phyloP scores from a whole-genome alignment of 2,329 filamentous ascomycete species.

The Botryosphaeria dothidea region DNA sequence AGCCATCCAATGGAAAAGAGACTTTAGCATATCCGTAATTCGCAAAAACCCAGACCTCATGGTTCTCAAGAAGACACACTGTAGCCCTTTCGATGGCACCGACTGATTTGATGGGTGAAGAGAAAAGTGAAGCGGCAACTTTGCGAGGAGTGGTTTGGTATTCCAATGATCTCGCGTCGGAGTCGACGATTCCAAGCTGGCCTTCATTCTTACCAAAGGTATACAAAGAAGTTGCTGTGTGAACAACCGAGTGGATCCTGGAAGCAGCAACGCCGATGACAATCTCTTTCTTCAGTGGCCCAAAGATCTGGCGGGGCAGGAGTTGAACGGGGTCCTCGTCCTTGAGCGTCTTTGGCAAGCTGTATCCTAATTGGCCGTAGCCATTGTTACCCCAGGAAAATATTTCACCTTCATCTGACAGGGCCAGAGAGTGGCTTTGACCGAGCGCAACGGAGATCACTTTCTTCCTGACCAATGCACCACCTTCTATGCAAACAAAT shows the following conservation, averaged over 20 bases:
- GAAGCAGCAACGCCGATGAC: slow-evolving; percentile 86
- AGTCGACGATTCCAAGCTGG: slow-evolving; percentile 90
- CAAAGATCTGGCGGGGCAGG: slow-evolving; percentile 85
- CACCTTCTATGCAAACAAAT: slow-evolving; percentile 79
- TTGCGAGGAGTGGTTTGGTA: slow-evolving; percentile 80
- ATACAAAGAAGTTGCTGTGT: slow-evolving; percentile 78
- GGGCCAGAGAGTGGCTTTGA: slow-evolving; percentile 85
- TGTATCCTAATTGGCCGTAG: slow-evolving; percentile 83
- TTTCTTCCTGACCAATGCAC: slow-evolving; percentile 70
- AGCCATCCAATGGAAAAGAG: slow-evolving; percentile 75
- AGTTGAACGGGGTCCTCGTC: slow-evolving; percentile 84
- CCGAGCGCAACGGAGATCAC: slow-evolving; percentile 79
- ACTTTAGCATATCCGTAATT: slow-evolving; percentile 95
- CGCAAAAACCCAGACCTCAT: slow-evolving; percentile 90
- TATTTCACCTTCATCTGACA: slow-evolving; percentile 83
- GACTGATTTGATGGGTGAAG: slow-evolving; percentile 71
- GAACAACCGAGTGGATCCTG: slow-evolving; percentile 85
- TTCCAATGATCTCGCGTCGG: slow-evolving; percentile 87
- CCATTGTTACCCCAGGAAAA: slow-evolving; percentile 94
- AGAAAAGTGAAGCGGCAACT: slow-evolving; percentile 82
- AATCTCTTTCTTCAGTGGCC: slow-evolving; percentile 81
- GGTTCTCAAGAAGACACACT: slow-evolving; percentile 78
- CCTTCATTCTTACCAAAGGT: slow-evolving; percentile 96
- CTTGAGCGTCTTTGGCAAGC: slow-evolving; percentile 65
- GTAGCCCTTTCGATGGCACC: slow-evolving; percentile 91